These are phyloP conservation scores for Leccinum pachyderme DNA, from an alignment of 1,284 basidiomycete genomes.

Conservation along the genomic window DNA sequence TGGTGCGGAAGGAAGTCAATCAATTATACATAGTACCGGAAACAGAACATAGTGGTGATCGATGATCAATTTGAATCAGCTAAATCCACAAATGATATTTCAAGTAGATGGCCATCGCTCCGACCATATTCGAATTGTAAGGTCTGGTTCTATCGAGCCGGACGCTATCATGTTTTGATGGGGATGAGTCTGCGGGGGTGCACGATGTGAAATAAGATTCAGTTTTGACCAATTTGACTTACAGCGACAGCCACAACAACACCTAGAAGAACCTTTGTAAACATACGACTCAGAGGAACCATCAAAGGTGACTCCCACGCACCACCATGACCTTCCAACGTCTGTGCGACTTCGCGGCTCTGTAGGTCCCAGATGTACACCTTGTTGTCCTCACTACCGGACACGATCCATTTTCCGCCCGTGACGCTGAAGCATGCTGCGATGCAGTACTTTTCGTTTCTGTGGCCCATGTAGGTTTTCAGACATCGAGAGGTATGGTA, in stretches of 20 bases:
- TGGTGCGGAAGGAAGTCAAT: conserved; percentile 1
- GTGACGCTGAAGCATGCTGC: conserved; percentile 80
- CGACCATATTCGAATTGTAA: conserved; percentile 76
- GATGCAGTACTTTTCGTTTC: conserved; percentile 77
- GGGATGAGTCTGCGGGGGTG: conserved; percentile 65
- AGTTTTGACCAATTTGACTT: conserved; percentile 16
- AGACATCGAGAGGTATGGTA: conserved; percentile 89
- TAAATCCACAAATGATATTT: conserved; percentile 9
- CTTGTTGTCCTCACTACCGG: conserved; percentile 89
- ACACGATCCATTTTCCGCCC: conserved; percentile 85
- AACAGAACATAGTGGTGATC: conserved; percentile 13
- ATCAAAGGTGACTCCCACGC: conserved; percentile 13
- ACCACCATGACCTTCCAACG: conserved; percentile 78
- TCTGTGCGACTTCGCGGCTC: conserved; percentile 75
- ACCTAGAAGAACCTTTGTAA: conserved; percentile 40
- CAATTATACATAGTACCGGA: neutral
- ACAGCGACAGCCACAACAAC: conserved; percentile 77
- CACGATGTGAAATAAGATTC: conserved; percentile 6
- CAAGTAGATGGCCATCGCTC: conserved; percentile 42
- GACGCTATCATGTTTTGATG: conserved; percentile 82
- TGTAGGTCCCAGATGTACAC: conserved; percentile 93
- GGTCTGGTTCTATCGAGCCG: conserved; percentile 78
- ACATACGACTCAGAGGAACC: neutral
- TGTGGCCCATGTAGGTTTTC: conserved; percentile 87
- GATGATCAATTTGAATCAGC: conserved; percentile 4